A percentile compares a stretch with the other conserved stretches of the same genome.
Conservation (phyloP, 192 early-diverging fungal genomes). For the Backusella sp. region DNA sequence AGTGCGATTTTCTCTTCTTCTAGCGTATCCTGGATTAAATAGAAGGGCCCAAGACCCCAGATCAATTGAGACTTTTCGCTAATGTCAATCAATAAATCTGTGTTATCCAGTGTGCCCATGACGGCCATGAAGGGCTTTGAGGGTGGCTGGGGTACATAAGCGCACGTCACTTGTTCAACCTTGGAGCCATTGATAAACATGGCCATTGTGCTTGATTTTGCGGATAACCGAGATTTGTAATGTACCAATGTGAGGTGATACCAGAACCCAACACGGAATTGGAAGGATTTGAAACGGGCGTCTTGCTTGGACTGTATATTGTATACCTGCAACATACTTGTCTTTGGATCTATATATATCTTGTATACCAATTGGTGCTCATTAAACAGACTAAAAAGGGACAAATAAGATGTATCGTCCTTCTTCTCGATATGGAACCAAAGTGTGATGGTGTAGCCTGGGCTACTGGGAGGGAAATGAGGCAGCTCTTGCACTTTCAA, state of each 20-base stretch:
- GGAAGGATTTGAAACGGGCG: slow-evolving; percentile 47
- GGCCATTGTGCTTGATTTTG: slow-evolving; percentile 44
- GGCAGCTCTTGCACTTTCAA: slow-evolving; percentile 42
- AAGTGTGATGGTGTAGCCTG: slow-evolving; percentile 56
- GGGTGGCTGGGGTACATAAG: slow-evolving; percentile 47
- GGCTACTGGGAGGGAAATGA: slow-evolving; percentile 53
- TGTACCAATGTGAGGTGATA: slow-evolving; percentile 69
- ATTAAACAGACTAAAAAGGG: slow-evolving; percentile 44
- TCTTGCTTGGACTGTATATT: slow-evolving; percentile 41
- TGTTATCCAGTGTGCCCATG: background rate
- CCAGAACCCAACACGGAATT: slow-evolving; percentile 59
- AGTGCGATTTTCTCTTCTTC: slow-evolving; percentile 57
- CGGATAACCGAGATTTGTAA: slow-evolving; percentile 49
- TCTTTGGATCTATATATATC: slow-evolving; percentile 44
- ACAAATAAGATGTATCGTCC: slow-evolving; percentile 42
- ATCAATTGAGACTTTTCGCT: slow-evolving; percentile 29
- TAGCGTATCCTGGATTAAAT: slow-evolving; percentile 60
- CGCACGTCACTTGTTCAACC: slow-evolving; percentile 52
- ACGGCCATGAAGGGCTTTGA: background rate
- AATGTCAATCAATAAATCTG: background rate
- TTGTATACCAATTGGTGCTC: slow-evolving; percentile 39
- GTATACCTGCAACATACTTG: slow-evolving; percentile 42
- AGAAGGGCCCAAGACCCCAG: slow-evolving; percentile 66
- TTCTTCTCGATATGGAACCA: slow-evolving; percentile 64
- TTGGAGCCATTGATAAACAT: slow-evolving; percentile 63